Percentiles rank a stretch among this genome's conserved stretches.
Evolutionary conservation across 139 green algal species (phyloP).

Genomic region (Pedinophyceae sp.): DNA sequence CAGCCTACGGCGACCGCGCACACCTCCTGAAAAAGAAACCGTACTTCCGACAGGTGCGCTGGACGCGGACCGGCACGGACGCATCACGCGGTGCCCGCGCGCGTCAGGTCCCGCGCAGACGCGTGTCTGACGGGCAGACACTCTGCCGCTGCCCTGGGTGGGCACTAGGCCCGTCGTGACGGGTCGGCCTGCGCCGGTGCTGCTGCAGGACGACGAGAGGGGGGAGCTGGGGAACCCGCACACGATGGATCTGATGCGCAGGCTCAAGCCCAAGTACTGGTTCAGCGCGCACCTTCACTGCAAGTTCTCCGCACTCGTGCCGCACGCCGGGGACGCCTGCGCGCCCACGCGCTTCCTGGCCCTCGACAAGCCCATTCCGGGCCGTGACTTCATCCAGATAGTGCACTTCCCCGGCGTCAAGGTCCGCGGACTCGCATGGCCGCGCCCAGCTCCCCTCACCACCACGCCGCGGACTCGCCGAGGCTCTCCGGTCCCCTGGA

Average conservation of each 20-base stretch:
- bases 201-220: conserved; percentile 49
- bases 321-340: background rate
- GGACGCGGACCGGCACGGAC: no score
- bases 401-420: background rate
- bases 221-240: conserved; percentile 22
- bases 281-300: conserved; percentile 91
- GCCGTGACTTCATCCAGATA: conserved; percentile 64
- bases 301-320: conserved; percentile 80
- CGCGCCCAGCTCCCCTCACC: no score
- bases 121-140: no score
- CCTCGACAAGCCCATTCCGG: conserved; percentile 93
- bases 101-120: no score
- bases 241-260: conserved; percentile 14
- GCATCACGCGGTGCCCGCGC: no score
- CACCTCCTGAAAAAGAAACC: conserved; percentile 64
- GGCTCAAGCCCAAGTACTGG: conserved; percentile 74
- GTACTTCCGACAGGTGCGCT: conserved; percentile 16
- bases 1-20: conserved; percentile 51
- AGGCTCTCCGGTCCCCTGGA: conserved; percentile 4
- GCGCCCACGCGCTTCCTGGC: conserved; percentile 78
- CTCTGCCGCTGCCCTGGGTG: no score
- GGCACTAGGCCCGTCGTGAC: no score
- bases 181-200: no score
- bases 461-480: conserved; percentile 25
- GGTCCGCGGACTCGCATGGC: no score